Base-by-base conservation (phyloP, 2,329 filamentous ascomycete genomes). In the Lecanosticta acicola region DNA sequence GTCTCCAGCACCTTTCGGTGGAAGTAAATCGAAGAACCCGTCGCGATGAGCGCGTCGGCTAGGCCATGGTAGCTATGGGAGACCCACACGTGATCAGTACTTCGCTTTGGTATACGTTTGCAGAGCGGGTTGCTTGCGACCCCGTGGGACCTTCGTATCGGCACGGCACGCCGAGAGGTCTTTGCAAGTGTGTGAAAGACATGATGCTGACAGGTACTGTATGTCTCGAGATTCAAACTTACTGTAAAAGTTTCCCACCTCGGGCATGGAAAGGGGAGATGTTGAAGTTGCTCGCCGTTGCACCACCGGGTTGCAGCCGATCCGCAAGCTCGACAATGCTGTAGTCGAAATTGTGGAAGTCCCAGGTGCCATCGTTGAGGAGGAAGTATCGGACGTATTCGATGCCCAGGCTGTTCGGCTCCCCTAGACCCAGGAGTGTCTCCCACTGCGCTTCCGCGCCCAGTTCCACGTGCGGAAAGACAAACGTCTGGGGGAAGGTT, bases 11-110 rank as follows among this genome's bases (percentile, higher is more conserved):
- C 69, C 13, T 71, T 66, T 14, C 70, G 65, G 60, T 77, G 75
- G 56, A 70, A 81, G 58, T 75, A 75, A 8, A 73, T 68, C 2
- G 71, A 74, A 16, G 73, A 69, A 0, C 71, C 70, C 0, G 72
- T 72, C 11, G 74, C 70, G 43, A 80, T 81, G 5, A 68, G 56
- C 1, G 54, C 65, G 50, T 72, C 70, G 4, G 59, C 54, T 33
- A 76, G 68, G 10, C 74, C 69, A 33, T 77, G 69, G 48, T 68
- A 54, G 71, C 41, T 43, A 32, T 24, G 32, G 14, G 8, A 14
- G n/a, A n/a, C n/a, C n/a, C n/a, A n/a, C n/a, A n/a, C n/a, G n/a
- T n/a, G n/a, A n/a, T n/a, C n/a, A n/a, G n/a, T n/a, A n/a, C n/a
- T n/a, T n/a, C n/a, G n/a, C n/a, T n/a, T n/a, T n/a, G n/a, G n/a